A percentile compares a stretch with the other conserved stretches of the same genome.
Conservation (phyloP, 2,329 filamentous ascomycete species). For the Epichloe bromicola region DNA sequence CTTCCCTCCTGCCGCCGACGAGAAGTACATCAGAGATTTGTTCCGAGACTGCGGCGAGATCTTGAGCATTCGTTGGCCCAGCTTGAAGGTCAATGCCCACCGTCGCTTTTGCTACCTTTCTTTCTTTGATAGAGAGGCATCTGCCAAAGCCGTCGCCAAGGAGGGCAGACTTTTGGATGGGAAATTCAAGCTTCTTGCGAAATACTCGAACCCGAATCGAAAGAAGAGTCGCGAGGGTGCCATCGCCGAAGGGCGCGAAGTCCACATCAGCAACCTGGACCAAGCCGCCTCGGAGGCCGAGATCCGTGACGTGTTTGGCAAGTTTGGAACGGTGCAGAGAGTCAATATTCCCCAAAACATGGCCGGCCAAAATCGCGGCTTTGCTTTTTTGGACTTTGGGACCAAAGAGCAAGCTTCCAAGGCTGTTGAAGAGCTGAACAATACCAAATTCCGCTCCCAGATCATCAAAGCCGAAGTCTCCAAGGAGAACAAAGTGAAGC, state of each 20-base stretch:
- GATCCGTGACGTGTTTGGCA: constrained; percentile 55
- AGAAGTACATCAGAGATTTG: constrained; percentile 52
- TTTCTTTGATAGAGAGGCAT: constrained; percentile 58
- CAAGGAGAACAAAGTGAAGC: constrained; percentile 42
- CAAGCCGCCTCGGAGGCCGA: constrained; percentile 51
- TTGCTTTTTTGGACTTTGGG: constrained; percentile 67
- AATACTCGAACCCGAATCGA: constrained; percentile 69
- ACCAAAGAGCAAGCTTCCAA: constrained; percentile 54
- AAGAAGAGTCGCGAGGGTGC: constrained; percentile 72
- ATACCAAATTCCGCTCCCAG: constrained; percentile 54
- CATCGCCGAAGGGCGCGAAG: constrained; percentile 73
- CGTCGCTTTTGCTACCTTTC: constrained; percentile 93
- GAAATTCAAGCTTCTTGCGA: constrained; percentile 56
- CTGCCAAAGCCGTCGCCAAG: constrained; percentile 57
- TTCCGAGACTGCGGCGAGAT: constrained; percentile 71
- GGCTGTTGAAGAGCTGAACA: constrained; percentile 55
- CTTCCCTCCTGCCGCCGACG: constrained; percentile 67
- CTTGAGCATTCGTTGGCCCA: constrained; percentile 77
- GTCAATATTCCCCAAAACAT: constrained; percentile 59
- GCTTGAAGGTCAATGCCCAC: constrained; percentile 75
- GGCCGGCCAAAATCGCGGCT: constrained; percentile 59
- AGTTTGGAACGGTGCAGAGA: constrained; percentile 62
- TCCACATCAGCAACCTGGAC: constrained; percentile 63
- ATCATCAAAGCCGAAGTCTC: constrained; percentile 54
- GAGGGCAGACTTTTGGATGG: constrained; percentile 59